Base-by-base conservation (phyloP, 2,329 filamentous ascomycete species). In the Dothideomycetes sp. region DNA sequence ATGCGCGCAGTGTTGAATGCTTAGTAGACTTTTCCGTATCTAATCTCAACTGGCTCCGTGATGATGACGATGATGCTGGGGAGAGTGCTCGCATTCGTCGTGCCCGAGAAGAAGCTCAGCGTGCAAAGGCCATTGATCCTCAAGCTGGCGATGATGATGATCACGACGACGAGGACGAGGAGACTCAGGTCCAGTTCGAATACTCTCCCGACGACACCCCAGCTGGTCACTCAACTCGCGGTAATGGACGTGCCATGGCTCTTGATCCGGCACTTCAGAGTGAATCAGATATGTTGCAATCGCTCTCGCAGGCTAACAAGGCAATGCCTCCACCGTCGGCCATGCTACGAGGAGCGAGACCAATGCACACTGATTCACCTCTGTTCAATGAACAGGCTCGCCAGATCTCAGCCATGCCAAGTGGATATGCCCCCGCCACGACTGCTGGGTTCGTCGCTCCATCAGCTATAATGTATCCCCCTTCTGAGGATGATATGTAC, bases 11-110 rank as follows among this genome's bases (percentile, higher is more conserved):
- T 52, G 78, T 94, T 4, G 89, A 96, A 58, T 81, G 79, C 17
- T 71, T 96, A 16, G 86, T 96, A 7, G 87, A 96, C 56, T 95
- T 95, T 59, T 79, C 84, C 18, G 70, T 84, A 31, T 89, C 93
- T 38, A 98, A 98, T 56, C 67, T 94, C 18, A 75, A 73, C 31
- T 95, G 87, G 86, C 65, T 96, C 35, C 73, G 74, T 38, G 77
- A 77, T 40, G 45, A 47, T 33, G 45, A 47, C 18, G 64, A 68
- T 42, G 64, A 73, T 43, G 49, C 54, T 3, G 49, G 51, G 19
- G 59, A 67, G 14, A 62, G 63, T 24, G 56, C 47, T 14, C 52
- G 56, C 3, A 52, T 49, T 46, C 52, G 55, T 41, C 57, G 62
- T 42, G 67, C 69, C 19, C 62, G 66, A 37, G 65, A 68, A 38